A percentile compares a stretch with the other conserved stretches of the same genome.
phyloP scores from a whole-genome alignment of 805 yeast genomes.

The Candida khao-thaluensis region DNA sequence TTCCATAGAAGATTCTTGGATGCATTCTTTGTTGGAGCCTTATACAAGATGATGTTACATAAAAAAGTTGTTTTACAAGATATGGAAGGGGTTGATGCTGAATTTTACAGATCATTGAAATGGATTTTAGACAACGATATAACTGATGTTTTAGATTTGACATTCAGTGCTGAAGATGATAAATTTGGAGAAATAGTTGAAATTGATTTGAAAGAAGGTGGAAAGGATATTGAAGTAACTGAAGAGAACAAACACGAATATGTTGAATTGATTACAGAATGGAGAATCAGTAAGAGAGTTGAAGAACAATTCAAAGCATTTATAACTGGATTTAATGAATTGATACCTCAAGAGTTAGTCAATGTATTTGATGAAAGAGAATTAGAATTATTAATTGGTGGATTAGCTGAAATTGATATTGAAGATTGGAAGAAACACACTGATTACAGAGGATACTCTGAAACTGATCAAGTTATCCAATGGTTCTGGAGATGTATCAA shows the following conservation, averaged over 20 bases:
- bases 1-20: slow-evolving; percentile 97
- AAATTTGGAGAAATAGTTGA: slow-evolving; percentile 90
- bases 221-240: slow-evolving; percentile 85
- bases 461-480: slow-evolving; percentile 91
- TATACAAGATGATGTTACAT: slow-evolving; percentile 95
- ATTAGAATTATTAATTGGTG: slow-evolving; percentile 93
- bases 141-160: slow-evolving; percentile 74
- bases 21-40: slow-evolving; percentile 97
- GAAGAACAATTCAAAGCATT: slow-evolving; percentile 96
- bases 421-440: slow-evolving; percentile 99
- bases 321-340: slow-evolving; percentile 94
- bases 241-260: slow-evolving; percentile 94
- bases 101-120: slow-evolving; percentile 87
- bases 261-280: slow-evolving; percentile 90
- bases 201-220: slow-evolving; percentile 86
- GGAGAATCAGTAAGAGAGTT: slow-evolving; percentile 91
- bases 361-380: slow-evolving; percentile 98
- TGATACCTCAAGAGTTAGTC: slow-evolving; percentile 94
- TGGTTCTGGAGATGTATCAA: slow-evolving; percentile 98
- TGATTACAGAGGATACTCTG: slow-evolving; percentile 97
- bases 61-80: slow-evolving; percentile 94
- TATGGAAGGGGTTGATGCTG: slow-evolving; percentile 99
- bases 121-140: slow-evolving; percentile 97
- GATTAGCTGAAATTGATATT: slow-evolving; percentile 95
- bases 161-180: slow-evolving; percentile 89